Evolutionary conservation across 2,329 filamentous ascomycete species (phyloP).

Genomic region (Camillea tinctor): DNA sequence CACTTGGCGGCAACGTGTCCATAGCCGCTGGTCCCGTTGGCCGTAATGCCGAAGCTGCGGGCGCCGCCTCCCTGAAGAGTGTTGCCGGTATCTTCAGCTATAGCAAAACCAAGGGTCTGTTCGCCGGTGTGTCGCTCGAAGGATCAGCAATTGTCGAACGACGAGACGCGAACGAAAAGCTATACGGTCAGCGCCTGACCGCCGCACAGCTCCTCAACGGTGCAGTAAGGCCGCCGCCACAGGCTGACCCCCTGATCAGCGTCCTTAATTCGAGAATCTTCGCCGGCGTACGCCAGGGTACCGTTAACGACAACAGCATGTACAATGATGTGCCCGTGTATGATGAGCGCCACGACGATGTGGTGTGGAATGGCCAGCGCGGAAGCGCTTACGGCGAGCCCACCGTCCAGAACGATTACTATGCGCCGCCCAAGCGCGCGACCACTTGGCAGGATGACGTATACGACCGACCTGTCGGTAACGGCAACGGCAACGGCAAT

Average conservation of each 20-base stretch:
- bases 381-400: conserved; percentile 60
- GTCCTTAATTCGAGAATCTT: conserved; percentile 86
- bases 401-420: conserved; percentile 41
- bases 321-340: conserved; percentile 95
- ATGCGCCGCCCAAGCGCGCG: conserved; percentile 59
- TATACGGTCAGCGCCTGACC: conserved; percentile 82
- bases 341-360: conserved; percentile 76
- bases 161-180: conserved; percentile 93
- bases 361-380: conserved; percentile 76
- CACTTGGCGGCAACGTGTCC: conserved; percentile 92
- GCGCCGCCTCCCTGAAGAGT: conserved; percentile 84
- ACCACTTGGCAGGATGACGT: conserved; percentile 74
- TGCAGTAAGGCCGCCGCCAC: conserved; percentile 71
- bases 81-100: conserved; percentile 95
- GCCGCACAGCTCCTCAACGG: conserved; percentile 81
- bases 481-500: conserved; percentile 11
- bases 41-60: conserved; percentile 92
- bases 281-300: conserved; percentile 56
- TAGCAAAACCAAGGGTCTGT: conserved; percentile 95
- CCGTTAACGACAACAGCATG: conserved; percentile 61
- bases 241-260: conserved; percentile 79
- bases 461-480: conserved; percentile 60
- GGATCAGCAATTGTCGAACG: conserved; percentile 91
- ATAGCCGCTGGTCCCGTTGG: conserved; percentile 93
- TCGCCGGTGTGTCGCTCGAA: conserved; percentile 92